Base-by-base conservation (phyloP, 2,329 filamentous ascomycete species). In the Talaromyces sp. region DNA sequence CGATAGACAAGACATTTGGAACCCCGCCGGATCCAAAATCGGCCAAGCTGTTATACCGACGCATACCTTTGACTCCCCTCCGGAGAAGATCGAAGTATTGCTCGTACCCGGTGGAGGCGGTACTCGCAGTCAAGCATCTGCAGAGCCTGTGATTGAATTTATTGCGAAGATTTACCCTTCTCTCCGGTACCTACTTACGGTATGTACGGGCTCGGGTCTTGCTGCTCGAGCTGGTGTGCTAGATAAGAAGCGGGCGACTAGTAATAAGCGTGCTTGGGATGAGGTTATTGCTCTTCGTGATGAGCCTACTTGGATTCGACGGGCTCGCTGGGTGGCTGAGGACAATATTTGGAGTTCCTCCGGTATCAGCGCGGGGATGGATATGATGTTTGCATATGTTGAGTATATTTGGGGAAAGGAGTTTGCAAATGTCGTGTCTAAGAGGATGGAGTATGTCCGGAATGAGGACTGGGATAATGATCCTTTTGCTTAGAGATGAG, bases 311-410 rank as follows among this genome's bases (percentile, higher is more conserved):
- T 89, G 86, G 86, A 77, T 85, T 25, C 71, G 76, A 0, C 76
- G 78, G 28, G 86, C 86, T 19, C 77, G 87, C 39, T 89, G 84
- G 82, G 81, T 87, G 0, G 73, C 77, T 0, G 85, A 89, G 69
- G 85, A 82, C 3, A 85, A 87, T 59, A 73, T 88, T 7, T 89
- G 86, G 85, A 84, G 82, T 3, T 82, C 82, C 2, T 85, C 83
- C 0, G 86, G 87, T 0, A 79, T 87, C 5, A 79, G 78, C 53
- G 84, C 85, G 1, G 85, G 85, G 0, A 86, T 85, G 46, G 85
- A 88, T 73, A 73, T 81, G 60, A 81, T 78, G 43, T 76, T 84
- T 66, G 84, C 81, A 1, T 87, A 81, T 70, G 75, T 87, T 17
- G 76, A 66, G 36, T 70, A 77, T 33, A 70, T 81, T 3, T 87